These are phyloP conservation scores for Penicillium corylophilum DNA, from an alignment of 2,329 filamentous ascomycete genomes.

Conservation along the genomic window DNA sequence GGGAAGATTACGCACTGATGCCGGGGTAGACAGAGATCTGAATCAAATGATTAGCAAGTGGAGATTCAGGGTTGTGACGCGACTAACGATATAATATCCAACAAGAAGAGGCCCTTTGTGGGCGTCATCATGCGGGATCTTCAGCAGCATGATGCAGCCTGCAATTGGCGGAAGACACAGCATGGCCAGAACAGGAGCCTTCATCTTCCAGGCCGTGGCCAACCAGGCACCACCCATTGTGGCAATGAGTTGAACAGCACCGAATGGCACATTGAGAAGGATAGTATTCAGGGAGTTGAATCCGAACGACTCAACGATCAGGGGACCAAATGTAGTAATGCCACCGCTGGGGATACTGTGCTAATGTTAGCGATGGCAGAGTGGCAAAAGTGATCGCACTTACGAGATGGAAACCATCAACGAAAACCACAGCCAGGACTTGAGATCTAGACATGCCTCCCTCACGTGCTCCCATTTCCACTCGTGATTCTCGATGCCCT, in stretches of 20 bases:
- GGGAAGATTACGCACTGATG: slow-evolving; percentile 43
- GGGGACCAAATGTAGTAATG: slow-evolving; percentile 58
- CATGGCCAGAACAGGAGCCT: slow-evolving; percentile 55
- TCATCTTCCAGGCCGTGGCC: slow-evolving; percentile 55
- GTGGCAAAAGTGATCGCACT: slow-evolving; percentile 11
- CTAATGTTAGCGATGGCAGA: slow-evolving; percentile 6
- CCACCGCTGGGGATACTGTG: slow-evolving; percentile 56
- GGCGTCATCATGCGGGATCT: slow-evolving; percentile 46
- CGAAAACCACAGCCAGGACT: slow-evolving; percentile 61
- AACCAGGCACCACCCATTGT: slow-evolving; percentile 59
- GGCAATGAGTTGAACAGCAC: slow-evolving; percentile 59
- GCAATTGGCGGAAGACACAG: slow-evolving; percentile 59
- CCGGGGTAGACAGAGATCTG: slow-evolving; percentile 60
- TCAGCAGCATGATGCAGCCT: slow-evolving; percentile 56
- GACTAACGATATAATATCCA: slow-evolving; percentile 54
- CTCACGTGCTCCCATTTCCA: slow-evolving; percentile 56
- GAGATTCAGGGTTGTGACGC: not conserved
- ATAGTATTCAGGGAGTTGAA: slow-evolving; percentile 58
- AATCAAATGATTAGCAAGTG: not conserved
- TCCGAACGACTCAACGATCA: slow-evolving; percentile 60
- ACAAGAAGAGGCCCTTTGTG: slow-evolving; percentile 54
- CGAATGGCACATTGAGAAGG: slow-evolving; percentile 62
- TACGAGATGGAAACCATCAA: slow-evolving; percentile 56
- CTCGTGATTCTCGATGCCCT: slow-evolving; percentile 40
- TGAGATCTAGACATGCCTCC: slow-evolving; percentile 57